A percentile compares a stretch with the other conserved stretches of the same genome.
Conservation (phyloP, 1,284 basidiomycete species). For the Heterobasidion annosum region DNA sequence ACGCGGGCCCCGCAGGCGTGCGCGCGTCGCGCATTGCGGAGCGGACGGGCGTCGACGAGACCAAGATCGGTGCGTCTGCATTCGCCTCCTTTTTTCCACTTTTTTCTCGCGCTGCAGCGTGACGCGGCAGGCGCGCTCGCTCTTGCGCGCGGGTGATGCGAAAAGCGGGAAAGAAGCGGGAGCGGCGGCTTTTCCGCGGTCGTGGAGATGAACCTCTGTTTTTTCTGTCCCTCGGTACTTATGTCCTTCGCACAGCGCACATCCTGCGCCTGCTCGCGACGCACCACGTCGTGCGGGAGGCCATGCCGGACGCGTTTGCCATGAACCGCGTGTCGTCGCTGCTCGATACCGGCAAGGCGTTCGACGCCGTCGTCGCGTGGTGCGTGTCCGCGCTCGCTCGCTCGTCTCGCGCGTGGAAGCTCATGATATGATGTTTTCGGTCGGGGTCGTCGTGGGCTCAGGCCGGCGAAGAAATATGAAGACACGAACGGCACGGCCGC, state of each 20-base stretch:
- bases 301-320: constrained; percentile 56
- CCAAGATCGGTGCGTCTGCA: constrained; percentile 35
- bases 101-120: not conserved
- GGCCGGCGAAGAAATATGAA: constrained; percentile 50
- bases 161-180: no score
- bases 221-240: not conserved
- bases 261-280: constrained; percentile 63
- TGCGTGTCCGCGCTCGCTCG: constrained; percentile 9
- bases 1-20: constrained; percentile 45
- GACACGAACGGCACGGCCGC: constrained; percentile 56
- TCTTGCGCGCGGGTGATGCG: no score
- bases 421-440: no score
- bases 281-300: constrained; percentile 59
- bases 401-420: no score
- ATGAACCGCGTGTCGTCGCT: constrained; percentile 56
- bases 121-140: no score
- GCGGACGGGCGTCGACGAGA: constrained; percentile 28
- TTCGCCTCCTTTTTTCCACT: not conserved
- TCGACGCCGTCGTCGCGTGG: constrained; percentile 23
- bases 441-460: constrained; percentile 12
- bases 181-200: no score
- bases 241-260: constrained; percentile 31
- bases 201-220: not conserved
- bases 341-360: constrained; percentile 54
- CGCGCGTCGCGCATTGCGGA: constrained; percentile 48